phyloP scores from a whole-genome alignment of 495 filamentous ascomycete species.

The Poronia punctata region DNA sequence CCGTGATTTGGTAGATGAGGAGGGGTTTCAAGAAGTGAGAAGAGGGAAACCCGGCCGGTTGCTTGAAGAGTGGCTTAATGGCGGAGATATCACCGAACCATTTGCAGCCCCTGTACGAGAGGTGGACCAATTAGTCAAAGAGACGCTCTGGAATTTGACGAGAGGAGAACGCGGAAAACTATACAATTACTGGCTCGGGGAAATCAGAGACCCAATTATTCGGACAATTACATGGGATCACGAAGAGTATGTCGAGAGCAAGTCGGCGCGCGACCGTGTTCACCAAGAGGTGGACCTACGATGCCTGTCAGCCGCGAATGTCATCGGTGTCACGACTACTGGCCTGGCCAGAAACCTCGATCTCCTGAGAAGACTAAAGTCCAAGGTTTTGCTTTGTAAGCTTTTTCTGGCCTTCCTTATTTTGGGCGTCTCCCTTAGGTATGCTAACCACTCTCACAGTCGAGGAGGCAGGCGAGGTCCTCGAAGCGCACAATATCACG shows the following conservation, averaged over 20 bases:
- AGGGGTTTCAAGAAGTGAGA: conserved; percentile 13
- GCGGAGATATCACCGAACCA: neutral
- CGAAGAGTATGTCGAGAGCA: conserved; percentile 25
- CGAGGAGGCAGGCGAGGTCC: conserved; percentile 73
- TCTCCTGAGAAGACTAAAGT: conserved; percentile 50
- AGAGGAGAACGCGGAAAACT: conserved; percentile 23
- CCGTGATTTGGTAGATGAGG: conserved; percentile 13
- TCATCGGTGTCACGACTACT: conserved; percentile 73
- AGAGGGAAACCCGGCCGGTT: conserved; percentile 9
- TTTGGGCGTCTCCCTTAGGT: neutral
- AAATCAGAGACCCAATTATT: conserved; percentile 31
- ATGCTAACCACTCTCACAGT: neutral
- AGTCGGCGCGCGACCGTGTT: conserved; percentile 28
- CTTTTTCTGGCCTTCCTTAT: neutral
- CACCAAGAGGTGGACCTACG: conserved; percentile 45
- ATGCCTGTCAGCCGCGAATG: conserved; percentile 45
- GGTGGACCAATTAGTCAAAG: conserved; percentile 2
- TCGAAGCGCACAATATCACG: conserved; percentile 64
- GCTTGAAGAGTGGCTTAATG: conserved; percentile 14
- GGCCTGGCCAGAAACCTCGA: conserved; percentile 61
- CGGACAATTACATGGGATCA: conserved; percentile 26
- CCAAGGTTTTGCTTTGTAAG: conserved; percentile 60
- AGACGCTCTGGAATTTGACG: conserved; percentile 23
- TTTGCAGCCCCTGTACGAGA: conserved; percentile 2
- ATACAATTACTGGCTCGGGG: conserved; percentile 41